Base-by-base conservation (phyloP, 139 green algal genomes). In the Chlorella vulgaris region DNA sequence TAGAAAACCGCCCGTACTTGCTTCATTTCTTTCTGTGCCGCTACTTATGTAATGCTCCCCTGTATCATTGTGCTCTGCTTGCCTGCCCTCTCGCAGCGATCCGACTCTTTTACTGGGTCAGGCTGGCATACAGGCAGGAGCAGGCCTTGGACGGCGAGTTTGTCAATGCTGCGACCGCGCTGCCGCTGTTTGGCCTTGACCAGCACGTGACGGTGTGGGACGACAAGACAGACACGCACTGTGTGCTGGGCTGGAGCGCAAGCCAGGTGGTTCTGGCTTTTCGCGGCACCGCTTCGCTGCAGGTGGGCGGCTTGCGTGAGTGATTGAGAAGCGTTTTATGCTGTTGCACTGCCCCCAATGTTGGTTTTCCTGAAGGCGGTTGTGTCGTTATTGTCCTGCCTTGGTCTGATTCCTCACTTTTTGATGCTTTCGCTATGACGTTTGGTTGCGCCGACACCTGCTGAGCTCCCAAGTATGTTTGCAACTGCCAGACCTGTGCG, bases 181-280 rank as follows among this genome's bases (percentile, higher is more conserved):
- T 58, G 55, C 26, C n/a, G 7, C 58, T 80, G 28, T 80, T 47
- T 26, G 58, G 58, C 19, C 58, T 80, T 13, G 24, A 70, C 8
- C 39, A 60, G 7, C 36, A 15, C n/a, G 38, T 60, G 28, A 71
- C 58, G 0, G 40, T 70, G 38, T 69, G 58, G 74, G 74, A 80
- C 39, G 74, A 80, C 24, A 36, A 22, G 24, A 80, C 74, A 8
- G 74, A 80, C 58, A 80, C 74, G 19, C 74, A 80, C 74, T 35
- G 22, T 7, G 74, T 55, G 28, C 19, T 80, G 6, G 74, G 74
- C 8, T 80, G 74, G 74, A 80, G 74, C 58, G 19, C n/a, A 28
- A 78, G 38, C 10, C 6, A 19, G 1, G 53, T 31, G 4, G 71
- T 78, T 47, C 13, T 78, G 33, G 71, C 71, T 21, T 78, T 78